Evolutionary conservation across 495 filamentous ascomycete species (phyloP), one percentile per base, ranked within the genome.

Genomic region (Thozetella sp.): DNA sequence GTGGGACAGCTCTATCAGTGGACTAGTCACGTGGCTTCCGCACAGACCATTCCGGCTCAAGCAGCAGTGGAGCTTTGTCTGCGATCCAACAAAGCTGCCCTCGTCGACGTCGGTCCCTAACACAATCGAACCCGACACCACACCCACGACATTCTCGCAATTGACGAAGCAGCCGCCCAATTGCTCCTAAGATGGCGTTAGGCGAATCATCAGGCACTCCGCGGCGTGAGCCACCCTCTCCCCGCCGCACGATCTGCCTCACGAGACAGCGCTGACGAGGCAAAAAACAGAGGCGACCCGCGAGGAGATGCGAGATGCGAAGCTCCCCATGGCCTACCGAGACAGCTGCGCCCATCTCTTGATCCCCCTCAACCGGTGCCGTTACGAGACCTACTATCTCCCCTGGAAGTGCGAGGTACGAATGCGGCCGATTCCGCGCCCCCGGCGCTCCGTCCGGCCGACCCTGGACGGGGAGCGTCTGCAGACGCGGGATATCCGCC

Each of bases 371-470:
- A 99, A 99, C 78, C 88, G 90, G 61, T 99, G 95, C 80, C 93
- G 95, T 53, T 85, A 85, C 77, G 89, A 96, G 58, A 88, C 92
- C 59, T 98, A 90, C 77, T 98, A 97, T 78, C 72, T 98, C 70
- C 93, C 95, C 22, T 99, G 95, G 95, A 96, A 94, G 84, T 99
- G 95, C 75, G 87, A 91, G 87, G 95, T 98, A 85, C 67, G 90
- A 65, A 11, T 30, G 53, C 46, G 30, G 30, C 30, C 30, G 30
- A n/a, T n/a, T n/a, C n/a, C n/a, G n/a, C n/a, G n/a, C n/a, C n/a
- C n/a, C n/a, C n/a, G n/a, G n/a, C n/a, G n/a, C n/a, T n/a, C n/a
- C n/a, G n/a, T n/a, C n/a, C n/a, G n/a, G n/a, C n/a, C n/a, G n/a
- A n/a, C n/a, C n/a, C n/a, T n/a, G n/a, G n/a, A n/a, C n/a, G n/a